These are phyloP conservation scores for Westerdykella ornata DNA, from an alignment of 2,329 filamentous ascomycete species.

Conservation along the genomic window DNA sequence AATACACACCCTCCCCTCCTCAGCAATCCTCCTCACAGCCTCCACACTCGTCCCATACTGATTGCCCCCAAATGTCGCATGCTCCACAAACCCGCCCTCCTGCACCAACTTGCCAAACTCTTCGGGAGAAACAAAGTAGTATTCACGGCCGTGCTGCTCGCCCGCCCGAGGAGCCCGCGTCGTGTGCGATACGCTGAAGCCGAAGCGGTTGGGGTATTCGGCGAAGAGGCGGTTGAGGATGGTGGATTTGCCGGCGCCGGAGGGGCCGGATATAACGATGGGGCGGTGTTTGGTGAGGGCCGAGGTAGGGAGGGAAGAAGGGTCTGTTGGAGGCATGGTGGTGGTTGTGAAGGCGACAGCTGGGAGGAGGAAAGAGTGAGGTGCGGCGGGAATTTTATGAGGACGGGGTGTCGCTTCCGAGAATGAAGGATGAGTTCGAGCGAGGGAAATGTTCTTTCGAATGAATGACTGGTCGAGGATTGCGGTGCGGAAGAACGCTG, in stretches of 20 bases:
- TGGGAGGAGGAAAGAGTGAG: constrained; percentile 2
- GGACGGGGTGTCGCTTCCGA: constrained; percentile 1
- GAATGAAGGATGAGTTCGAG: not conserved
- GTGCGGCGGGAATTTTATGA: constrained; percentile 3
- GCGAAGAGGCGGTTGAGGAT: constrained; percentile 67
- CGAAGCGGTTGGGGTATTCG: constrained; percentile 60
- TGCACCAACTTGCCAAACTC: constrained; percentile 49
- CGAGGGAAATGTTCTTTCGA: not conserved
- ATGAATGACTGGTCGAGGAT: not conserved
- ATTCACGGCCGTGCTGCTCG: constrained; percentile 71
- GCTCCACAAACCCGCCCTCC: constrained; percentile 70
- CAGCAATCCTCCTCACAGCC: constrained; percentile 68
- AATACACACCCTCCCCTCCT: constrained; percentile 67
- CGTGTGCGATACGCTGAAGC: constrained; percentile 60
- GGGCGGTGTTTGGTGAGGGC: constrained; percentile 39
- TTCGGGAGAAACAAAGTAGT: constrained; percentile 58
- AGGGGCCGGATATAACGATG: constrained; percentile 73
- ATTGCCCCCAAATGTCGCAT: constrained; percentile 79
- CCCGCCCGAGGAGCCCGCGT: constrained; percentile 69
- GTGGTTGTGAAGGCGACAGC: constrained; percentile 1
- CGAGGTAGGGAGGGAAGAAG: constrained; percentile 9
- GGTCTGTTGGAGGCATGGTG: constrained; percentile 20
- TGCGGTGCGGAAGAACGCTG: not conserved
- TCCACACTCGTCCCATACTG: constrained; percentile 77
- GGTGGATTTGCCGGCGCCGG: constrained; percentile 75